Percentiles rank a stretch among this genome's conserved stretches.
Evolutionary conservation across 805 yeast species (phyloP).

Genomic region (Grigorovia transvaalensis): DNA sequence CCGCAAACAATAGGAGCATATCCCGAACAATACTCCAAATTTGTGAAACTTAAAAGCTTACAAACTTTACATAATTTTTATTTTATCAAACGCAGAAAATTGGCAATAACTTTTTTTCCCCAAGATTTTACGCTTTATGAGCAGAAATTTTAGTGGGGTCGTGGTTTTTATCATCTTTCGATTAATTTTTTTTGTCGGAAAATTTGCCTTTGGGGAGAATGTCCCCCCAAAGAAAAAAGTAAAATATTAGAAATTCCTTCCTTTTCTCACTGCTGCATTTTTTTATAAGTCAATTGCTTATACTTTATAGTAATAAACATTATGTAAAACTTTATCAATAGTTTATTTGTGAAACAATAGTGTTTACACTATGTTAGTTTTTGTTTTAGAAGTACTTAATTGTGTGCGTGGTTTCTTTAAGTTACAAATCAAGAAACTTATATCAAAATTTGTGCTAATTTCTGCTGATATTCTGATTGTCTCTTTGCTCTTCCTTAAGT

Average conservation of each 20-base stretch:
- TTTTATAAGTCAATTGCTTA: background rate
- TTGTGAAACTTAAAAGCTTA: background rate
- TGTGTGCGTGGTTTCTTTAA: background rate
- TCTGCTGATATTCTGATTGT: background rate
- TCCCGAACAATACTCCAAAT: background rate
- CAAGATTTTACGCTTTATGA: background rate
- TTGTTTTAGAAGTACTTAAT: background rate
- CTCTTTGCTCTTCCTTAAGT: no score
- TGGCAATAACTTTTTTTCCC: background rate
- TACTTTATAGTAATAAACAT: no score
- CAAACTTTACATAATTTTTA: background rate
- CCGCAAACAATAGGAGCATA: background rate
- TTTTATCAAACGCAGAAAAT: no score
- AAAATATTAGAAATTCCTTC: background rate
- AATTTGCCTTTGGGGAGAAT: background rate
- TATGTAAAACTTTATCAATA: background rate
- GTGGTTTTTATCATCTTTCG: background rate
- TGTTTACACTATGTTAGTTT: background rate
- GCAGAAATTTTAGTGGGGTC: background rate
- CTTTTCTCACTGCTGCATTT: background rate
- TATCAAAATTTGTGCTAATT: background rate
- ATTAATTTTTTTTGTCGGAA: background rate
- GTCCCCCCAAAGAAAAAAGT: background rate
- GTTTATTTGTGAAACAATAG: background rate
- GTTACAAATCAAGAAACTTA: no score